phyloP scores from a whole-genome alignment of 208 protist species.

The Acanthamoeba culbertsoni region DNA sequence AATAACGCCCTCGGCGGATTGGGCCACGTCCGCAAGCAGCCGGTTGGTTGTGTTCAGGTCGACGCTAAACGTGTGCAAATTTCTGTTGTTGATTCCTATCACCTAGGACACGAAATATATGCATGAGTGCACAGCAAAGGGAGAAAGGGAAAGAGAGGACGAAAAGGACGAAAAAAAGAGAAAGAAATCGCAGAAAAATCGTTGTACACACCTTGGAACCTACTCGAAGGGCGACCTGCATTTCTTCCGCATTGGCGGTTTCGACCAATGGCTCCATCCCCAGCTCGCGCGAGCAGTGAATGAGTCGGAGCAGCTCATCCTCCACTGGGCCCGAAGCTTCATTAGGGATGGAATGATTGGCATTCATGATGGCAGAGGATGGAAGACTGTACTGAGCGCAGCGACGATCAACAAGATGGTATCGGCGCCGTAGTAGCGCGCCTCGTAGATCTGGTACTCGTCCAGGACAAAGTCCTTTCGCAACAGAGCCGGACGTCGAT shows the following conservation, averaged over 20 bases:
- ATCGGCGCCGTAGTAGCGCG: conserved; percentile 80
- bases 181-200: no score
- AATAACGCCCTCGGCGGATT: not conserved
- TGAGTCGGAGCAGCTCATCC: not conserved
- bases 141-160: not conserved
- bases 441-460: conserved; percentile 80
- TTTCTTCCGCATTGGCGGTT: conserved; percentile 58
- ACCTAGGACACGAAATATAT: conserved; percentile 37
- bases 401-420: conserved; percentile 83
- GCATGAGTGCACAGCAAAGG: not conserved
- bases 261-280: conserved; percentile 83
- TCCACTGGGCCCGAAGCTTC: no score
- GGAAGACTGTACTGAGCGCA: not conserved
- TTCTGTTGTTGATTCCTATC: conserved; percentile 84
- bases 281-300: conserved; percentile 61
- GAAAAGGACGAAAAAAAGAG: not conserved
- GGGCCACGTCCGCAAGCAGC: not conserved
- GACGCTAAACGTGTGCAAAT: conserved; percentile 74
- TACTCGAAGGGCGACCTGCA: conserved; percentile 56
- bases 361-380: no score
- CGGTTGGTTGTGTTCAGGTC: conserved; percentile 65
- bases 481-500: conserved; percentile 68
- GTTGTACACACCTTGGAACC: not conserved
- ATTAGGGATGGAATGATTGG: no score
- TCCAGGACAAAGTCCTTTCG: conserved; percentile 85